Conservation (phyloP, 1,284 basidiomycete species). For the Fomitopsis betulina region DNA sequence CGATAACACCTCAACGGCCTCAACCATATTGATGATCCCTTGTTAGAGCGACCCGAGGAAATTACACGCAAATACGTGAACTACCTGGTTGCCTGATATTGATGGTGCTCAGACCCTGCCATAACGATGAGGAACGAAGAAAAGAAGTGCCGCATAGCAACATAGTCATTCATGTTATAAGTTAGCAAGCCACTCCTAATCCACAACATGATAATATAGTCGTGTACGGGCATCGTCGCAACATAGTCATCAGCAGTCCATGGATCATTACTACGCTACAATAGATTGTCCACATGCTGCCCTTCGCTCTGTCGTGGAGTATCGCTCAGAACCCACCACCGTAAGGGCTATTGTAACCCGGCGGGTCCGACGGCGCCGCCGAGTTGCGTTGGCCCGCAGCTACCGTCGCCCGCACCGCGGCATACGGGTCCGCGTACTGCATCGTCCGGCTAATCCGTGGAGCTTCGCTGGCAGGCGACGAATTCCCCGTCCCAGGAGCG, state of each 20-base stretch:
- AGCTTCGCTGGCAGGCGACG: slow-evolving; percentile 27
- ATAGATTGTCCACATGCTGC: slow-evolving; percentile 10
- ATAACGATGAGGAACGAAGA: no score
- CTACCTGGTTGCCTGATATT: no score
- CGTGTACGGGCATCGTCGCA: background rate
- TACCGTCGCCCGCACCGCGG: slow-evolving; percentile 58
- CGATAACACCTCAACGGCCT: no score
- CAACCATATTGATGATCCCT: no score
- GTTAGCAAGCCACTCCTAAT: slow-evolving; percentile 16
- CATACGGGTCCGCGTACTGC: slow-evolving; percentile 83
- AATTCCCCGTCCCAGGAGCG: slow-evolving; percentile 22
- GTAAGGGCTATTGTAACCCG: slow-evolving; percentile 17
- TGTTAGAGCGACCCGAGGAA: no score
- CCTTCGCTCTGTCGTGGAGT: slow-evolving; percentile 5
- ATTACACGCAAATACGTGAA: no score
- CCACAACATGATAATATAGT: background rate
- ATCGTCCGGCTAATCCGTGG: slow-evolving; percentile 78
- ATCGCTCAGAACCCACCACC: slow-evolving; percentile 15
- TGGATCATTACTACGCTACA: slow-evolving; percentile 5
- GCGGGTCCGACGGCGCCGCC: slow-evolving; percentile 17
- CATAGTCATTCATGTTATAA: slow-evolving; percentile 14
- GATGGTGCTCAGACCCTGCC: no score
- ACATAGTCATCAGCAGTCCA: slow-evolving; percentile 1
- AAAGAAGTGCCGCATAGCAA: background rate
- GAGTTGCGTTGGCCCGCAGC: slow-evolving; percentile 11